Evolutionary conservation across 2,329 filamentous ascomycete species (phyloP), one percentile per base, ranked within the genome.

Genomic region (Trichothecium roseum): DNA sequence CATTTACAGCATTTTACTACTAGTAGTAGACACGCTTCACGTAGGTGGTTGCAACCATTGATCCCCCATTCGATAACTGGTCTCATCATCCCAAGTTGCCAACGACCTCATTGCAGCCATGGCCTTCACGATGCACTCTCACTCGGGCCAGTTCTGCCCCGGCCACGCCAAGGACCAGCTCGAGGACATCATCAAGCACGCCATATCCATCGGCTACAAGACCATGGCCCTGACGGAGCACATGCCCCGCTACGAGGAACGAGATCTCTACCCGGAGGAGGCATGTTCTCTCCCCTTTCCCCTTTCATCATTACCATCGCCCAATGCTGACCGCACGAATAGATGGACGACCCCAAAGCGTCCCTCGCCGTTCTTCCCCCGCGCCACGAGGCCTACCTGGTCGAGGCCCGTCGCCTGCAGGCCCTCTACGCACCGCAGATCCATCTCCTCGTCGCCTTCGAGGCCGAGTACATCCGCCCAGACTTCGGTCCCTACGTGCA

Each of bases 61-160:
- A n/a, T n/a, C n/a, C n/a, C n/a, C n/a, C n/a, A 24, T 24, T 10
- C 20, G 10, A 24, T 10, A 24, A 24, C 10, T 10, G 10, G 10
- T 24, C 20, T 24, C 20, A 24, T 24, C 20, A 24, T 24, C 30
- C 6, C 14, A 16, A n/a, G n/a, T n/a, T n/a, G n/a, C 20, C 34
- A 30, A 17, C 34, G 15, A 20, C 31, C 15, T 17, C 27, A 22
- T 22, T 30, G 13, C 17, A 16, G 16, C 13, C 35, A 96, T 96
- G 91, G 88, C 89, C 2, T 94, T 94, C 64, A 93, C 91, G 4
- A 93, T 96, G 68, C 91, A 98, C 61, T 94, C 86, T 53, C 91
- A 98, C 63, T 96, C 91, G 27, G 91, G 91, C 43, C 85, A 98
- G 57, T 98, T 98, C 66, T 98, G 91, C 64, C 80, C 80, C 8